phyloP scores from a whole-genome alignment of 106 monocot genomes.

The Posidonia australis region DNA sequence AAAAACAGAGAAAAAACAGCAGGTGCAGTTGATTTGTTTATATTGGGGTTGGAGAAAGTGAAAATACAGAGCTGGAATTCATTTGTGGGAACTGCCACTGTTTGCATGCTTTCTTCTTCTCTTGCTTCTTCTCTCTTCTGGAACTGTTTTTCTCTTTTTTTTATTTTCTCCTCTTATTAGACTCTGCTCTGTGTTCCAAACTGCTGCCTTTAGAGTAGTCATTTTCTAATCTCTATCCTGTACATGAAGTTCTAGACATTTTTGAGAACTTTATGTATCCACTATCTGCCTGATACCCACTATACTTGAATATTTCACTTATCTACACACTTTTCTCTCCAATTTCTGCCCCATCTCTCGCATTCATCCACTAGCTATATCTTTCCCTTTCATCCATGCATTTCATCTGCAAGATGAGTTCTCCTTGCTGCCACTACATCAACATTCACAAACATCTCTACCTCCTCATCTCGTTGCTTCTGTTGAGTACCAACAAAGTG shows the following conservation, averaged over 20 bases:
- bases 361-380: neutral
- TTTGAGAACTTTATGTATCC: neutral
- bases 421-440: neutral
- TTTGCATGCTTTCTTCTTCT: slow-evolving; percentile 2
- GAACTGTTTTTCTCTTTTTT: too few species aligned
- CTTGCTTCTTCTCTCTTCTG: neutral
- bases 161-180: neutral
- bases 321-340: neutral
- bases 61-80: too few species aligned
- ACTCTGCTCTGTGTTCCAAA: neutral
- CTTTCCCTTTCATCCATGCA: neutral
- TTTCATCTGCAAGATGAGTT: slow-evolving; percentile 1
- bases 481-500: slow-evolving; percentile 7
- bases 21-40: too few species aligned
- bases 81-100: slow-evolving; percentile 2
- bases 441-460: neutral
- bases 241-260: neutral
- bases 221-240: slow-evolving; percentile 1
- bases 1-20: neutral
- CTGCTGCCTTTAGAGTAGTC: neutral
- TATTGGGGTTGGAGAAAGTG: too few species aligned
- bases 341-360: neutral
- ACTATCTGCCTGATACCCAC: slow-evolving; percentile 1
- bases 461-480: slow-evolving; percentile 5
- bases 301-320: neutral